phyloP scores from a whole-genome alignment of 73 alveolate genomes.

The Paraurostyla sp. region DNA sequence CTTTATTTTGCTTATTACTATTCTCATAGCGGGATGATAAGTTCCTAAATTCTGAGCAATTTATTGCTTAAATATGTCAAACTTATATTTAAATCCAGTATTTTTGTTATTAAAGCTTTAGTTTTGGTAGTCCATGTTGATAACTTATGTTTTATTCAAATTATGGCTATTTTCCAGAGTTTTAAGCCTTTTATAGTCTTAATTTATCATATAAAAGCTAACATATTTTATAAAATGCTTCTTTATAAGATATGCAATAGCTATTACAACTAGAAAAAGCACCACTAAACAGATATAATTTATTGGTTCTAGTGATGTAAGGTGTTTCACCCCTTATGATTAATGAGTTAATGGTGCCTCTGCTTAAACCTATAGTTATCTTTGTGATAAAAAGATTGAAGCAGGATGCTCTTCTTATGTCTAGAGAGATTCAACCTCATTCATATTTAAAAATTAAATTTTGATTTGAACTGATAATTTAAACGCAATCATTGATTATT shows the following conservation, averaged over 20 bases:
- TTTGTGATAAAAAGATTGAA: neutral
- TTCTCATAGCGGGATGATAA: neutral
- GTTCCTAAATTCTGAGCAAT: neutral
- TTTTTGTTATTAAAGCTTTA: neutral
- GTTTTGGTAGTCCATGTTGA: neutral
- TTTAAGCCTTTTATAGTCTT: neutral
- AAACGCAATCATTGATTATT: no score
- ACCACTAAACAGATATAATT: neutral
- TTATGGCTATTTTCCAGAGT: neutral
- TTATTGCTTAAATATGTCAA: neutral
- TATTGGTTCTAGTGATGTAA: neutral
- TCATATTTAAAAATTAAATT: slow-evolving; percentile 20
- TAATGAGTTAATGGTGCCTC: neutral
- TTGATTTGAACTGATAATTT: no score
- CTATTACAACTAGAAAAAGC: neutral
- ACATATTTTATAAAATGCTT: neutral
- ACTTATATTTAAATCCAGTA: neutral
- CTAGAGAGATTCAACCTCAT: neutral
- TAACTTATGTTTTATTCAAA: neutral
- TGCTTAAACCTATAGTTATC: neutral
- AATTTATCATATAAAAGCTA: neutral
- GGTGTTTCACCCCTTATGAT: slow-evolving; percentile 5
- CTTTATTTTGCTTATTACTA: neutral
- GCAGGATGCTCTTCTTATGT: no score
- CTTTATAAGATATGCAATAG: neutral